Conservation (phyloP, 2,329 filamentous ascomycete species). For the Microsporum canis region DNA sequence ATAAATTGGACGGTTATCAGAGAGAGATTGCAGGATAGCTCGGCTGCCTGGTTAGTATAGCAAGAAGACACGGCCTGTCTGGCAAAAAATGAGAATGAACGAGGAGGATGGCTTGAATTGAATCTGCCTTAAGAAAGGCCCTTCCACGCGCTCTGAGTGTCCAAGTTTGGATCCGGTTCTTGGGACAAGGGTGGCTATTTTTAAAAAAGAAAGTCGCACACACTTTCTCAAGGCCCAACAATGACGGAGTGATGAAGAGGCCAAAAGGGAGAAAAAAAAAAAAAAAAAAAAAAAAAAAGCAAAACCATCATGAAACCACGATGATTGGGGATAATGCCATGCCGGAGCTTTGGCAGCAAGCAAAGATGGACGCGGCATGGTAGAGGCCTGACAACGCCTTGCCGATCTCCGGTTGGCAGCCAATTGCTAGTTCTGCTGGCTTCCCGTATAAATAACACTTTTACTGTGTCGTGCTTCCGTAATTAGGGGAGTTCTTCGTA, state of each 20-base stretch:
- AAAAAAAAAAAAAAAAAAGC: neutral
- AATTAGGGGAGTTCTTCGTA: too few species aligned
- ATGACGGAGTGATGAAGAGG: neutral
- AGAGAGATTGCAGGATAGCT: neutral
- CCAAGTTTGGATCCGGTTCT: neutral
- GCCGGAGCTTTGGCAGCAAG: neutral
- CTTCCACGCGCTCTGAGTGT: neutral
- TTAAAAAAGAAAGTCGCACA: neutral
- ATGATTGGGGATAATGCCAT: neutral
- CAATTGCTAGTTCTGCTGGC: neutral
- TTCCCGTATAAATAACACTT: neutral
- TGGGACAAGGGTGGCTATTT: neutral
- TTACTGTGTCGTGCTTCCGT: neutral
- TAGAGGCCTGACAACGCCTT: neutral
- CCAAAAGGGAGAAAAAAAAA: neutral
- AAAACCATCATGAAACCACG: neutral
- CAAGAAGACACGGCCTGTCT: neutral
- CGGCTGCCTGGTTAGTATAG: neutral
- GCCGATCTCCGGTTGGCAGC: neutral
- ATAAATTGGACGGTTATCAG: neutral
- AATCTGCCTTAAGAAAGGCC: neutral
- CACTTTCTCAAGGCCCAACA: neutral
- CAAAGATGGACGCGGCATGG: neutral
- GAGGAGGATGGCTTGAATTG: neutral
- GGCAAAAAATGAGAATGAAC: neutral